phyloP scores from a whole-genome alignment of 2,329 filamentous ascomycete genomes.

The Verticillium albo-atrum region DNA sequence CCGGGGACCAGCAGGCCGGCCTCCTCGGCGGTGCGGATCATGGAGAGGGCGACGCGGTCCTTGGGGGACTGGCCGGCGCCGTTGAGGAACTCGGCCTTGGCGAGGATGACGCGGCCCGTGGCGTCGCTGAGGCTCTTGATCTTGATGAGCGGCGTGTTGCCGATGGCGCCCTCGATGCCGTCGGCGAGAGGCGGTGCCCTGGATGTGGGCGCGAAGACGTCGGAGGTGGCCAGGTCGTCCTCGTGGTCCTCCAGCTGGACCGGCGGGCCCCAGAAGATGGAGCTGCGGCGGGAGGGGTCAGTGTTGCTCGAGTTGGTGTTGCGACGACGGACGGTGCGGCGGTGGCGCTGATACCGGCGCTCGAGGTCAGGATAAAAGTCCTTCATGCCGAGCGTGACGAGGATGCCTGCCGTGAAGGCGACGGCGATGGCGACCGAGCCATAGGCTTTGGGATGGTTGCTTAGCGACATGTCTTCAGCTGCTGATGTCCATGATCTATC shows the following conservation, averaged over 20 bases:
- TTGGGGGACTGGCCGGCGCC: constrained; percentile 92
- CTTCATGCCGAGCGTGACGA: constrained; percentile 73
- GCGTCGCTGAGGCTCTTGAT: constrained; percentile 82
- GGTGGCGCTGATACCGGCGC: constrained; percentile 51
- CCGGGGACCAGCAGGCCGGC: constrained; percentile 70
- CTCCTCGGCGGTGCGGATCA: constrained; percentile 80
- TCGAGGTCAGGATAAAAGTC: constrained; percentile 75
- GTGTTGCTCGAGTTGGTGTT: constrained; percentile 6
- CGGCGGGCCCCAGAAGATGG: constrained; percentile 41
- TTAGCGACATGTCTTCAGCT: constrained; percentile 47
- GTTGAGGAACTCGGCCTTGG: constrained; percentile 95
- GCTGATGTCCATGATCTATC: not conserved
- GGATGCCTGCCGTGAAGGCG: constrained; percentile 73
- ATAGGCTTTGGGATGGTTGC: constrained; percentile 57
- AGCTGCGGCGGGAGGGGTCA: constrained; percentile 29
- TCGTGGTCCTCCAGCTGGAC: constrained; percentile 55
- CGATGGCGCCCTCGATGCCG: constrained; percentile 88
- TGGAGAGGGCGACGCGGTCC: constrained; percentile 86
- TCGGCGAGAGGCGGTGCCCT: constrained; percentile 48
- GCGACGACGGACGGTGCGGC: constrained; percentile 15
- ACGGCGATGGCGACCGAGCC: constrained; percentile 61
- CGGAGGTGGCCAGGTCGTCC: constrained; percentile 8
- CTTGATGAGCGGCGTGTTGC: constrained; percentile 83
- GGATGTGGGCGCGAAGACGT: constrained; percentile 10
- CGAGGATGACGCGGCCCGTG: constrained; percentile 85